Evolutionary conservation across 2,329 filamentous ascomycete genomes (phyloP).

Genomic region (Bertia moriformis): DNA sequence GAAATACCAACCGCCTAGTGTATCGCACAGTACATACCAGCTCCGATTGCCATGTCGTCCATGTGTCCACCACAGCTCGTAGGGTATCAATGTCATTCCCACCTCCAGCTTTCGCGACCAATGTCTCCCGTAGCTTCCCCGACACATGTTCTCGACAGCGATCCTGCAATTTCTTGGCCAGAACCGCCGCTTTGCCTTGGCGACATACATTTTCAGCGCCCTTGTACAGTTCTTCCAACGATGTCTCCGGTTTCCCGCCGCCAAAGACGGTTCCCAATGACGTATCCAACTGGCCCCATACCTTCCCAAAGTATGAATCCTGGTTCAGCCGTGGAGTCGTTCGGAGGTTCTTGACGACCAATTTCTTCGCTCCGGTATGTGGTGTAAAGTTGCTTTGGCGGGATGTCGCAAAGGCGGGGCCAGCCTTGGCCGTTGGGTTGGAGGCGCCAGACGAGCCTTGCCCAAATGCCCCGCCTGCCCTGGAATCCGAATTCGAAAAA

Average conservation of each 20-base stretch:
- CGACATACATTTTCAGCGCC: slow-evolving; percentile 85
- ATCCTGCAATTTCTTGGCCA: slow-evolving; percentile 52
- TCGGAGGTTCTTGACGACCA: slow-evolving; percentile 87
- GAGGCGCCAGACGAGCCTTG: not conserved
- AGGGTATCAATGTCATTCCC: slow-evolving; percentile 34
- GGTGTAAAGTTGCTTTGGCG: slow-evolving; percentile 39
- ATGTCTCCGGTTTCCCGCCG: slow-evolving; percentile 44
- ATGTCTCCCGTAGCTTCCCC: slow-evolving; percentile 25
- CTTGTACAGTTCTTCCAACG: slow-evolving; percentile 79
- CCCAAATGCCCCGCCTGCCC: not conserved
- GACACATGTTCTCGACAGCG: slow-evolving; percentile 51
- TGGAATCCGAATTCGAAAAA: not conserved
- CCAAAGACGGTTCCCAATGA: slow-evolving; percentile 64
- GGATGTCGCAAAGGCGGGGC: not conserved
- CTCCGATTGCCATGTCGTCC: slow-evolving; percentile 42
- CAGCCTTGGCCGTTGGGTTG: not conserved
- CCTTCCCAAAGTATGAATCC: slow-evolving; percentile 64
- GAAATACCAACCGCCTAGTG: slow-evolving; percentile 35
- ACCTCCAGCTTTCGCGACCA: slow-evolving; percentile 26
- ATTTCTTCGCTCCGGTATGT: slow-evolving; percentile 63
- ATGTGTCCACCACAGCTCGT: slow-evolving; percentile 35
- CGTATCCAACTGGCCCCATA: slow-evolving; percentile 58
- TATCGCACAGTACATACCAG: slow-evolving; percentile 42
- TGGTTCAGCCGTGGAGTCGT: slow-evolving; percentile 40
- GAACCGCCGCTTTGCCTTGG: slow-evolving; percentile 52